Base-by-base conservation (phyloP, 257 asterid genomes). In the Solanum paucissectum region DNA sequence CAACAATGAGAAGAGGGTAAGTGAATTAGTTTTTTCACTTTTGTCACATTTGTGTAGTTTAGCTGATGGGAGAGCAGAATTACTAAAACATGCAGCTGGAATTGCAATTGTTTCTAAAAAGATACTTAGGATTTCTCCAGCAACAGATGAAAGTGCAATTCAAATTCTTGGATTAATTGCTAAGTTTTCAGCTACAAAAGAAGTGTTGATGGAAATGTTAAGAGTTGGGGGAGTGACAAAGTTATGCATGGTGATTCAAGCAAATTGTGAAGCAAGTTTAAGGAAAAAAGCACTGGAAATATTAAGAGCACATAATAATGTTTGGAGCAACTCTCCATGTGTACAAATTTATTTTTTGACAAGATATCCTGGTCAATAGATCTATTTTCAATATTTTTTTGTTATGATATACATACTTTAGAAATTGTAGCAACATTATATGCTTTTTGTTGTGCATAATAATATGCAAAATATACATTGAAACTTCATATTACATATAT, bases 161-260 rank as follows among this genome's bases (percentile, higher is more conserved):
- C 92, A 96, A 38, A 86, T 97, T 14, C 74, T 95, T 14, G 95
- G 92, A 87, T 87, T 90, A 82, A 88, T 97, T 5, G 90, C 94
- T 3, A 86, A 94, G 64, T 95, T 84, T 86, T 91, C 98, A 0
- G 99, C 94, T 3, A 92, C 98, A 12, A 73, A 88, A 52, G 95
- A 91, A 87, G 98, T 97, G 87, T 86, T 95, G 21, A 9, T 66
- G 77, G 99, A 97, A 95, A 97, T 97, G 95, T 87, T 97, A 92
- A 92, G 93, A 87, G 96, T 95, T 84, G 95, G 98, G 21, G 99
- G 91, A 2, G 99, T 97, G 64, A 83, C 98, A 66, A 97, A 97
- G 90, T 93, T 97, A 9, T 93, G 98, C 92, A 95, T 97, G 99
- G 91, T 93, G 27, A 88, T 97, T 86, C 99, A 97, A 89, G 98